Base-by-base conservation (phyloP, 2,329 filamentous ascomycete genomes). In the Cladosporium sp. region DNA sequence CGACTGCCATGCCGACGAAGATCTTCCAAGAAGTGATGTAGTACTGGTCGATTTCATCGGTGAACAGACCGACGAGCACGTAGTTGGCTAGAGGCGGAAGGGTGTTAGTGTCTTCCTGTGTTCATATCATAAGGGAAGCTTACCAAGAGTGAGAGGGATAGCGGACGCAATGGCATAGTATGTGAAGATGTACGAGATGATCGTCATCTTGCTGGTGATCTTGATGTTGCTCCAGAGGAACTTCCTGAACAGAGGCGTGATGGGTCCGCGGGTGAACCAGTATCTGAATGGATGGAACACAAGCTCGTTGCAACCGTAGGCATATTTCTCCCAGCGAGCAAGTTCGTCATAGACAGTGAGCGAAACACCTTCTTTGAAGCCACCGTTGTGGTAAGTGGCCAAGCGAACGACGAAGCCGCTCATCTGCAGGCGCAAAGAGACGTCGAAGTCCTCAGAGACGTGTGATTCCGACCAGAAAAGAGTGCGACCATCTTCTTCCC, bases 371-470 rank as follows among this genome's bases (percentile, higher is more conserved):
- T 92, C 89, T 73, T 92, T 87, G 79, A 92, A 92, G 7, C 87
- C 89, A 5, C 87, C 85, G 41, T 86, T 85, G 64, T 88, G 86
- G 78, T 91, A 92, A 0, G 88, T 85, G 12, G 86, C 90, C 0
- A 92, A 81, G 14, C 90, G 88, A 55, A 92, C 86, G 41, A 87
- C 83, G 76, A 90, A 91, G 28, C 89, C 89, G 21, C 81, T 81
- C 69, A 86, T 87, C 76, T 93, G 90, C 4, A 92, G 82, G 41
- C 90, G 88, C 0, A 93, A 83, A 12, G 88, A 85, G 79, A 92
- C 90, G 68, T 92, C 90, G 64, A 92, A 92, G 72, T 93, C 90
- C 68, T 93, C 90, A 0, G 90, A 92, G 0, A 93, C 90, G 71
- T 90, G 89, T 4, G 83, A 84, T 74, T 92, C 90, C 8, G 89